Evolutionary conservation across 2,329 filamentous ascomycete species (phyloP).

Genomic region (Neurospora sp.): DNA sequence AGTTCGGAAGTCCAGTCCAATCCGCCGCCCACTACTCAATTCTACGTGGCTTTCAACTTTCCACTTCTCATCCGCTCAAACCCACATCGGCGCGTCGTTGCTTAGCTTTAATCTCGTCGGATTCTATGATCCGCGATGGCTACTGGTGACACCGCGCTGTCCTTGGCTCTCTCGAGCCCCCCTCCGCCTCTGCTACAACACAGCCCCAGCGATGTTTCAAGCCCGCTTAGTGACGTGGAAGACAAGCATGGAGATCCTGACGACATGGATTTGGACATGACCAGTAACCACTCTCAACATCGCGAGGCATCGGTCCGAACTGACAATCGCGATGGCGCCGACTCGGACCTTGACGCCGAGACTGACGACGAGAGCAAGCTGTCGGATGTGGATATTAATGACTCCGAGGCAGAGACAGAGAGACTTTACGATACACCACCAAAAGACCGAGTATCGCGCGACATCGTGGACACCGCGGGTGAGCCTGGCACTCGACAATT

Average conservation of each 20-base stretch:
- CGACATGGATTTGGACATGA: constrained; percentile 38
- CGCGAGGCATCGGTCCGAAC: constrained; percentile 12
- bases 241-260: constrained; percentile 66
- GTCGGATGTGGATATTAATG: constrained; percentile 48
- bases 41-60: constrained; percentile 14
- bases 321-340: constrained; percentile 15
- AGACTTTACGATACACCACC: constrained; percentile 82
- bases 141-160: constrained; percentile 37
- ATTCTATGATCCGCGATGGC: constrained; percentile 34
- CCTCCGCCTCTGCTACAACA: constrained; percentile 39
- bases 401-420: constrained; percentile 88
- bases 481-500: constrained; percentile 51
- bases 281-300: constrained; percentile 8
- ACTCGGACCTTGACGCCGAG: constrained; percentile 16
- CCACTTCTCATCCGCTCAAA: constrained; percentile 5
- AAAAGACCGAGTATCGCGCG: constrained; percentile 31
- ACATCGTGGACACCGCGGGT: constrained; percentile 35
- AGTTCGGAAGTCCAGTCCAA: constrained; percentile 5
- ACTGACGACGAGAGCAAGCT: constrained; percentile 33
- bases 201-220: constrained; percentile 67
- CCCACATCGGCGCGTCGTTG: constrained; percentile 7
- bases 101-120: not conserved
- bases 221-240: constrained; percentile 86
- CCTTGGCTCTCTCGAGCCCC: constrained; percentile 39
- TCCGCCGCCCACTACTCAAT: constrained; percentile 7